phyloP scores from a whole-genome alignment of 2,329 filamentous ascomycete species.

The Aspergillus sp. region DNA sequence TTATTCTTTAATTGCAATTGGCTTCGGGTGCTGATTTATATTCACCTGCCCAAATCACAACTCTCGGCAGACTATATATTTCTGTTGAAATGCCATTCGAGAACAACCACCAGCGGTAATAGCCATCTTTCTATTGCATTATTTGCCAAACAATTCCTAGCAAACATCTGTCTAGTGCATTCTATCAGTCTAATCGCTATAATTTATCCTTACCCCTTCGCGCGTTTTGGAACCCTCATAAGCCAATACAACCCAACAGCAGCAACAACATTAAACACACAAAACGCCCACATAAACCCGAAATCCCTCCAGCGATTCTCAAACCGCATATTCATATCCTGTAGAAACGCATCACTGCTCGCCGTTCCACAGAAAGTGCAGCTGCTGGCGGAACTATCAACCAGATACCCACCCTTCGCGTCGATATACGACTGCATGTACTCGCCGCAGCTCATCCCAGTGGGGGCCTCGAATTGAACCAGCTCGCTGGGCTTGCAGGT shows the following conservation, averaged over 20 bases:
- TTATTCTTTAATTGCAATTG: too few species aligned
- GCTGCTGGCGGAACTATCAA: conserved; percentile 7
- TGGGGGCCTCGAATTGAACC: conserved; percentile 48
- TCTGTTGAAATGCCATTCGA: too few species aligned
- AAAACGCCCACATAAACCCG: conserved; percentile 67
- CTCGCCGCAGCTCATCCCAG: conserved; percentile 15
- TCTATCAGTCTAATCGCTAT: too few species aligned
- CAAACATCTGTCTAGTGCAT: accelerated
- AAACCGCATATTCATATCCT: conserved; percentile 42
- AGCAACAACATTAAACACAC: conserved; percentile 61
- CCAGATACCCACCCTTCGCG: too few species aligned
- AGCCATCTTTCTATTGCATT: too few species aligned
- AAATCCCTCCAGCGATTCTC: conserved; percentile 65
- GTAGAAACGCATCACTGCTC: conserved; percentile 51
- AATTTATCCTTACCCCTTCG: too few species aligned
- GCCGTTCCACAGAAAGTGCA: conserved; percentile 53
- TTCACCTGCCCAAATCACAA: too few species aligned
- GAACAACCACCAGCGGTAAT: too few species aligned
- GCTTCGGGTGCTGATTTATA: too few species aligned
- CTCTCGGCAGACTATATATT: too few species aligned
- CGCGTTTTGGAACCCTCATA: conserved; percentile 53
- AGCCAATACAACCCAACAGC: conserved; percentile 64
- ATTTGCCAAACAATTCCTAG: too few species aligned
- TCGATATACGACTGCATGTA: too few species aligned
- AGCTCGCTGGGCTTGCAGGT: conserved; percentile 33